Evolutionary conservation across 257 asterid genomes (phyloP), one percentile per base, ranked within the genome.

Genomic region (Solanum neorickii): DNA sequence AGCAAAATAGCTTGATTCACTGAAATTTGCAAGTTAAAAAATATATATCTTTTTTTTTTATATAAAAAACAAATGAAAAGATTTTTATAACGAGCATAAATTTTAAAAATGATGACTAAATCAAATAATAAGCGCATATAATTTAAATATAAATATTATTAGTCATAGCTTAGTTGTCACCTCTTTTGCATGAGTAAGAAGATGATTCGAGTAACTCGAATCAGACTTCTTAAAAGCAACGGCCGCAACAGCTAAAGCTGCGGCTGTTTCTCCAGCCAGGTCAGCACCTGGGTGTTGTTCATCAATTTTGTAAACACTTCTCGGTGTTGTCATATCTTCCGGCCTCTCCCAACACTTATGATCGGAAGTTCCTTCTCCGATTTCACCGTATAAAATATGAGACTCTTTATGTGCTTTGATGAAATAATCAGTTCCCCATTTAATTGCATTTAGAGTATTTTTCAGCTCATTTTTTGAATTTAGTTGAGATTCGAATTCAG

Each of bases 341-440:
- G 98, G 96, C 77, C 98, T 88, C 78, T 89, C 89, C 98, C 96
- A 95, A 66, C 97, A 94, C 0, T 84, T 27, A n/a, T 95, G 97
- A 82, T 95, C 98, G 85, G 94, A 78, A 35, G 21, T 42, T 2
- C 93, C 97, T 1, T 94, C 98, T 31, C 98, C 98, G 1, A 94
- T 93, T 89, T 94, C 91, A 7, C 94, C 98, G 10, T 92, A 95
- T 5, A 95, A 86, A 42, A 92, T 87, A 12, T 92, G 13, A 60
- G 98, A 92, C 70, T 88, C 11, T 1, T 95, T 90, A 76, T 93
- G 96, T 21, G 98, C 95, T 77, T 93, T 95, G 1, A 95, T 91
- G 12, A 95, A 89, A 80, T 94, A 95, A 73, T 94, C 95, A 1
- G 95, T 93, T 4, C 98, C 96, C 98, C 98, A 95, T 76, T 92